Evolutionary conservation across 2,329 filamentous ascomycete species (phyloP), one percentile per base, ranked within the genome.

Genomic region (Aspergillus latus): DNA sequence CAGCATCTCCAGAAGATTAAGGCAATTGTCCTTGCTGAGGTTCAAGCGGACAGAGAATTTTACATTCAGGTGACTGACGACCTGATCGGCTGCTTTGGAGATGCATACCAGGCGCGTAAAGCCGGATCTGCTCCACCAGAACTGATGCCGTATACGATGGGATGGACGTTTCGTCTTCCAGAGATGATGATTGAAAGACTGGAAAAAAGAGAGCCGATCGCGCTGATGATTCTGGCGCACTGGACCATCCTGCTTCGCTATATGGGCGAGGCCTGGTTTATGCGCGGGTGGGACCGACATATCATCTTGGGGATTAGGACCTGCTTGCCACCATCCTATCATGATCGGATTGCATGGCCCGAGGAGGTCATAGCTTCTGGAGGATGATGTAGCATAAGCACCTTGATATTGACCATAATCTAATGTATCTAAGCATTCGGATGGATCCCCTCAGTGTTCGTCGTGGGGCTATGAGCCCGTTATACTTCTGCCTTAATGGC

Each of bases 181-280:
- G 61, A 61, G 4, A 39, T 47, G 7, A 64, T 72, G 21, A 58
- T 71, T 2, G 28, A 44, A 2, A 46, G 52, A 7, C 45, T 73
- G 9, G 68, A 73, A 44, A 45, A 50, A 1, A 70, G 66, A 42
- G 63, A 71, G 9, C 58, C 67, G 4, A 39, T 61, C 30, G 64
- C 67, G 1, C 49, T 73, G 13, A 50, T 70, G 1, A 50, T 72
- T 5, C 52, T 73, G 32, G 66, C 66, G 0, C 59, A 71, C 32
- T 74, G 71, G 70, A 63, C 59, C 37, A 61, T 72, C 5, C 37
- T 73, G 4, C 45, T 74, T 21, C 63, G 60, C 39, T 68, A 66
- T 49, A 71, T 73, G 70, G 51, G 63, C 8, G 58, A 60, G 0
- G 54, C 57, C 0, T 74, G 71, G 71, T 66, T 73, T 40, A 73